Percentiles rank a stretch among this genome's conserved stretches.
Evolutionary conservation across 345 rosid species (phyloP).

Genomic region (Anastatica hierochuntica): DNA sequence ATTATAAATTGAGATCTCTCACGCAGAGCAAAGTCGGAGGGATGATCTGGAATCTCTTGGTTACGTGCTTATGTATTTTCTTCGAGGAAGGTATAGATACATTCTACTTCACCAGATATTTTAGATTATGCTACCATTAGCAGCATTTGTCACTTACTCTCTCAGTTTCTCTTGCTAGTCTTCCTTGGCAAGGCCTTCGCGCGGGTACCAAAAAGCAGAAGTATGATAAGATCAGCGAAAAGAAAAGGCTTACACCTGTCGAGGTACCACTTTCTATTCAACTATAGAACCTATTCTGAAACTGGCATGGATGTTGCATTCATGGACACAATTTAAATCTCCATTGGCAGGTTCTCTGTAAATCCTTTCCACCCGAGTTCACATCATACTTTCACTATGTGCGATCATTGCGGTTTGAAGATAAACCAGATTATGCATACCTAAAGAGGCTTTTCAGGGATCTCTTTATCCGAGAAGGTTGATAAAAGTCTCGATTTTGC

Average conservation of each 20-base stretch:
- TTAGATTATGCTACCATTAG: neutral
- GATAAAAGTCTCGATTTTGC: neutral
- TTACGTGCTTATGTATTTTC: conserved; percentile 94
- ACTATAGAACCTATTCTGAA: neutral
- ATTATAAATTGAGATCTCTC: conserved; percentile 6
- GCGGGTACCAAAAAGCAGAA: conserved; percentile 99
- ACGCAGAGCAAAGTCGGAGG: conserved; percentile 91
- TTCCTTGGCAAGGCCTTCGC: conserved; percentile 97
- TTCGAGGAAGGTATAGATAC: conserved; percentile 71
- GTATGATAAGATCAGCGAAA: conserved; percentile 93
- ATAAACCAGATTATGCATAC: conserved; percentile 95
- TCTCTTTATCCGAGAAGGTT: conserved; percentile 89
- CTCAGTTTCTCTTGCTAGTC: conserved; percentile 39
- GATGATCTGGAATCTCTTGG: conserved; percentile 99
- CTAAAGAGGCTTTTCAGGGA: conserved; percentile 93
- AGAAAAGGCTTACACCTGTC: conserved; percentile 81
- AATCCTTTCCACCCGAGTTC: conserved; percentile 80
- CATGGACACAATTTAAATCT: neutral
- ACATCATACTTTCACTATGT: conserved; percentile 92
- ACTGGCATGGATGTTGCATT: neutral
- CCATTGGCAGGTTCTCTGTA: conserved; percentile 73
- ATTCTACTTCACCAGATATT: neutral
- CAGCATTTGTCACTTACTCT: conserved; percentile 6
- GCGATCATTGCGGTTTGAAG: conserved; percentile 90
- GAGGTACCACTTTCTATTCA: conserved; percentile 44